These are phyloP conservation scores for Peribolospora kevripleyi DNA, from an alignment of 768 basidiomycete genomes.

Conservation along the genomic window DNA sequence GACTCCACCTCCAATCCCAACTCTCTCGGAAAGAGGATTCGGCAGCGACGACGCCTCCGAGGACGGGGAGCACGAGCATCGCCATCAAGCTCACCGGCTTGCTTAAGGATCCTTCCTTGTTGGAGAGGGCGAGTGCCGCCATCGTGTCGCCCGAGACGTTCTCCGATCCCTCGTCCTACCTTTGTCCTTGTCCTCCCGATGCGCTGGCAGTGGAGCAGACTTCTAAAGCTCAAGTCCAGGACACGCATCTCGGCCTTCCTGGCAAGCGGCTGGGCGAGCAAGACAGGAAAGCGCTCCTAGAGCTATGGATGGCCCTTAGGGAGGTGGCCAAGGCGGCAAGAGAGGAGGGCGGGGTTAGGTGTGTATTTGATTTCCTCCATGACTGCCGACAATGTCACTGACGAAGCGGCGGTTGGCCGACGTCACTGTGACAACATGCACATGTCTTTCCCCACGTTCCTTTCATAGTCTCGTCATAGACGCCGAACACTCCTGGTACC, in stretches of 20 bases:
- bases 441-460: no score
- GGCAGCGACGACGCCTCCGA: conserved; percentile 4
- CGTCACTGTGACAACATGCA: no score
- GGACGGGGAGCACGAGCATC: conserved; percentile 1
- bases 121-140: conserved; percentile 7
- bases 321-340: conserved; percentile 9
- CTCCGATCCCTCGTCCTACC: not conserved
- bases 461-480: conserved; percentile 11
- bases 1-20: not conserved
- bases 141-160: conserved; percentile 2
- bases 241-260: no score
- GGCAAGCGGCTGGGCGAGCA: not conserved
- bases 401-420: no score
- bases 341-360: conserved; percentile 6
- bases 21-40: not conserved
- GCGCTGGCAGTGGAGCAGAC: no score
- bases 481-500: conserved; percentile 16
- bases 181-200: conserved; percentile 8
- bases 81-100: conserved; percentile 14
- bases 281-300: conserved; percentile 10
- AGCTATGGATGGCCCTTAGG: conserved; percentile 10
- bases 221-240: no score
- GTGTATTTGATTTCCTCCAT: no score
- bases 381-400: no score
- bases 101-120: conserved; percentile 7